Evolutionary conservation across 805 yeast species (phyloP).

Genomic region (Metschnikowia colocasiae): DNA sequence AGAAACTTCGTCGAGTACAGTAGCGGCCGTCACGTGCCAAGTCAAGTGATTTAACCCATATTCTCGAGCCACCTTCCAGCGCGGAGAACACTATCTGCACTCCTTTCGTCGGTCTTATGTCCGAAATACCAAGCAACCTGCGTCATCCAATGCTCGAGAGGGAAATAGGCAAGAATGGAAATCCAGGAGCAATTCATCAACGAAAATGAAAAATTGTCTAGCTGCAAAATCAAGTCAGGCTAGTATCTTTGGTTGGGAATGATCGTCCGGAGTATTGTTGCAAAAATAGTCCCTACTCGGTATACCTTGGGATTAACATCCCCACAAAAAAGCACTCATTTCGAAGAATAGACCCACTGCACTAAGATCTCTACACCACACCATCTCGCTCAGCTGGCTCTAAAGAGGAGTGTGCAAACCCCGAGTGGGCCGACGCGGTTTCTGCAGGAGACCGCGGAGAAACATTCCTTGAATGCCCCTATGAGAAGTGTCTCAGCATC

Average conservation of each 20-base stretch:
- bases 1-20: neutral
- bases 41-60: neutral
- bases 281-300: neutral
- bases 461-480: neutral
- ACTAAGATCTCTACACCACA: neutral
- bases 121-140: neutral
- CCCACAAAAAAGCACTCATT: neutral
- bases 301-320: neutral
- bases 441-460: neutral
- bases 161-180: neutral
- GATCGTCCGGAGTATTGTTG: no score
- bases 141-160: neutral
- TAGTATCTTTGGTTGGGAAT: no score
- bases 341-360: neutral
- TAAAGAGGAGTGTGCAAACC: neutral
- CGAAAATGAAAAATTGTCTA: no score
- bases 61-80: neutral
- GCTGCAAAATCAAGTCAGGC: no score
- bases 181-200: neutral
- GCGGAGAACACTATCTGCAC: neutral
- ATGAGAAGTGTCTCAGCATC: no score
- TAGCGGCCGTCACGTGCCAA: neutral
- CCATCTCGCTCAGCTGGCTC: neutral
- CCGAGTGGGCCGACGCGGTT: neutral
- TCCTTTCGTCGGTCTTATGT: neutral